Evolutionary conservation across 2,329 filamentous ascomycete species (phyloP), one percentile per base, ranked within the genome.

Genomic region (Pseudomassariella vexata): DNA sequence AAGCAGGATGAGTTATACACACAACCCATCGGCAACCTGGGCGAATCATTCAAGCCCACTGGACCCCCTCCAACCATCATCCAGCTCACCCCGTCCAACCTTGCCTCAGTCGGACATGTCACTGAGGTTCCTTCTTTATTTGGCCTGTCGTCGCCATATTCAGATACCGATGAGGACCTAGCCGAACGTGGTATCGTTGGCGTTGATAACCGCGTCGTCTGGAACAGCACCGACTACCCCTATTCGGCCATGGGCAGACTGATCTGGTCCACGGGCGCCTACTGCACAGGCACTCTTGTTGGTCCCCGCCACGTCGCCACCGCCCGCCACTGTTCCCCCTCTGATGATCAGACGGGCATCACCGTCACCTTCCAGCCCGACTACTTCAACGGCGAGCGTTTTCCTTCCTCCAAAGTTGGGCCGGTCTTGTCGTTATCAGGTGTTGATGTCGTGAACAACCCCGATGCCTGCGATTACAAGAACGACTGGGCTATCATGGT

Each of bases 301-400:
- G 50, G 50, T 4, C 46, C 50, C 11, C 49, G 50, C n/a, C 50
- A 53, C 26, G 44, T 53, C 2, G 39, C 45, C 3, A 53, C 48
- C 2, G 50, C 50, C 3, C 41, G 41, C 17, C 50, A 52, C 38
- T 52, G 49, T 34, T 34, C 49, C 16, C 42, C 44, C 6, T 33
- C 31, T 9, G 21, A 34, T 24, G 32, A 33, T n/a, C n/a, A n/a
- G n/a, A n/a, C n/a, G n/a, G 41, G 43, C 7, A 38, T 41, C 11
- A 34, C 35, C 17, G 35, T 45, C 7, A 43, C 33, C 19, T 53
- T 53, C 31, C 38, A 45, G 18, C 49, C 50, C 3, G 46, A 38
- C 3, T 52, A 39, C 28, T 41, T 50, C 31, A 37, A 47, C 24
- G 43, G 42, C 21, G n/a, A n/a, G n/a, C n/a, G n/a, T n/a, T n/a